phyloP scores from a whole-genome alignment of 2,329 filamentous ascomycete species.

The Meredithiella fracta region DNA sequence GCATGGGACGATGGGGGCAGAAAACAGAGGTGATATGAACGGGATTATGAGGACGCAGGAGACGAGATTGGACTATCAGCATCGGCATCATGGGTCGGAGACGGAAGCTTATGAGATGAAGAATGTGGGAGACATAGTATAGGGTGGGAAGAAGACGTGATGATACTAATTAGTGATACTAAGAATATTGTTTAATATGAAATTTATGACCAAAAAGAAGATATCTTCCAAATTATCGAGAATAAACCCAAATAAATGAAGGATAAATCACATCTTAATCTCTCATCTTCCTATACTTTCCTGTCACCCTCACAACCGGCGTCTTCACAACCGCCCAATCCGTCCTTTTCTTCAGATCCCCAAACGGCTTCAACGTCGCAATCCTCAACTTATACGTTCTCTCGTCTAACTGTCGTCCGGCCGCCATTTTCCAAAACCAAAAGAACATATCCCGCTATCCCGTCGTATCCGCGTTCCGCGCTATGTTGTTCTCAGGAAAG shows the following conservation, averaged over 20 bases:
- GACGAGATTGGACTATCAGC: background rate
- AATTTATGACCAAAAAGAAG: background rate
- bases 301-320: conserved; percentile 13
- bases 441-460: background rate
- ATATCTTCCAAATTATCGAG: background rate
- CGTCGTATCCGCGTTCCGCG: conserved; percentile 24
- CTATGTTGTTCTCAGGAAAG: conserved; percentile 11
- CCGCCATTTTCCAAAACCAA: conserved; percentile 20
- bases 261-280: background rate
- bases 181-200: background rate
- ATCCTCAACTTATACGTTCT: conserved; percentile 19
- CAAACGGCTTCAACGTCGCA: conserved; percentile 19
- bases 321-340: conserved; percentile 19
- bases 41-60: background rate
- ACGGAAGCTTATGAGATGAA: background rate
- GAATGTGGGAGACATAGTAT: conserved; percentile 9
- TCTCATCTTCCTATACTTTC: conserved; percentile 1
- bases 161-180: background rate
- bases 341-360: conserved; percentile 13
- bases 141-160: background rate
- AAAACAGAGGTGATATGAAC: background rate
- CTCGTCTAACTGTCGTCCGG: conserved; percentile 18
- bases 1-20: background rate
- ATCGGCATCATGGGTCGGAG: background rate
- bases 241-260: background rate